These are phyloP conservation scores for Pythium rhizo-oryzae DNA, from an alignment of 352 stramenopile genomes.

Conservation along the genomic window DNA sequence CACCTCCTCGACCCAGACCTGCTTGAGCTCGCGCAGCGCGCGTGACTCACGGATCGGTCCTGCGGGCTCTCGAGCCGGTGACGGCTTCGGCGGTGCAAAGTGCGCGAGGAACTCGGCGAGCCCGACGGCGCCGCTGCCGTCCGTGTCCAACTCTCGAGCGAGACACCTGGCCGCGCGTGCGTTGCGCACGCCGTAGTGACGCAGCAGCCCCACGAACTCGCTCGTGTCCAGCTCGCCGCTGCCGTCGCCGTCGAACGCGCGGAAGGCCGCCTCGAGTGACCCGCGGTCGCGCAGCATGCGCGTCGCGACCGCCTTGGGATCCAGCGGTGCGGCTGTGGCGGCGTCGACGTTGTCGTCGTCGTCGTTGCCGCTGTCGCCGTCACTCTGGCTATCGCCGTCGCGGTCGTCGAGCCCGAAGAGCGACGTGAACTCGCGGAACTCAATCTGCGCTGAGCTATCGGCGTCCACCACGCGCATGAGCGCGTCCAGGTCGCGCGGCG, in stretches of 20 bases:
- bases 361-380: slow-evolving; percentile 28
- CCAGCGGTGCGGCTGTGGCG: too few species aligned
- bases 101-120: slow-evolving; percentile 45
- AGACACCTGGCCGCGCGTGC: slow-evolving; percentile 40
- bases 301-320: slow-evolving; percentile 17
- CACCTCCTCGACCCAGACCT: slow-evolving; percentile 50
- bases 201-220: slow-evolving; percentile 57
- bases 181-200: slow-evolving; percentile 47
- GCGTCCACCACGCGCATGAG: slow-evolving; percentile 48
- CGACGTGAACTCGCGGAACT: slow-evolving; percentile 47
- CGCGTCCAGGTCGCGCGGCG: slow-evolving; percentile 38
- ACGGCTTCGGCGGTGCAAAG: slow-evolving; percentile 29
- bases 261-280: slow-evolving; percentile 44
- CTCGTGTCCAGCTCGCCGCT: slow-evolving; percentile 51
- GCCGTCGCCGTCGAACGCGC: slow-evolving; percentile 38
- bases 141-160: slow-evolving; percentile 42
- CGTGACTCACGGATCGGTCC: slow-evolving; percentile 22
- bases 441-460: slow-evolving; percentile 45
- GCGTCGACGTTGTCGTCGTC: slow-evolving; percentile 19
- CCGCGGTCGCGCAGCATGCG: slow-evolving; percentile 39
- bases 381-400: background rate
- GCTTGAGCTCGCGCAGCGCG: slow-evolving; percentile 50
- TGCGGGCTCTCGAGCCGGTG: slow-evolving; percentile 8
- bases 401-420: slow-evolving; percentile 21
- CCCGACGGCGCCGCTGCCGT: slow-evolving; percentile 46